Conservation (phyloP, 257 asterid species). For the Ilex aquifolium region DNA sequence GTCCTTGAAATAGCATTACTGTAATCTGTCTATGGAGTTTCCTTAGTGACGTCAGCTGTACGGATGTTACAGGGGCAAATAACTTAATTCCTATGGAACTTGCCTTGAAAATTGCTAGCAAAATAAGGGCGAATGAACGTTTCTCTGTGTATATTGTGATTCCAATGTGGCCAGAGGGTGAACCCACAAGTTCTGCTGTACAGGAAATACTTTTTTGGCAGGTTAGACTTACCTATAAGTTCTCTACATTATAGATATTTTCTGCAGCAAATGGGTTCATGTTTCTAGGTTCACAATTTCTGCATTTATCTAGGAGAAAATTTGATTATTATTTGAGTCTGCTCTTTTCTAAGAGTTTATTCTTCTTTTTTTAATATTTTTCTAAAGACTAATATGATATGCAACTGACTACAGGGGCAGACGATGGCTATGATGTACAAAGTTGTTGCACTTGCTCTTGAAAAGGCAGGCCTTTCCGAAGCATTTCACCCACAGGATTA, state of each 20-base stretch:
- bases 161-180: slow-evolving; percentile 69
- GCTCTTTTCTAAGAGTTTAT: not conserved
- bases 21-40: too few relatives aligned
- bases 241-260: not conserved
- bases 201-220: slow-evolving; percentile 62
- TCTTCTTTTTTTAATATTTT: too few relatives aligned
- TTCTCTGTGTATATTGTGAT: slow-evolving; percentile 44
- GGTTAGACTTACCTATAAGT: slow-evolving; percentile 13
- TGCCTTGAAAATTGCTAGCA: slow-evolving; percentile 40
- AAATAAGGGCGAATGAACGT: slow-evolving; percentile 42
- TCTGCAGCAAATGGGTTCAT: not conserved
- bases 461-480: slow-evolving; percentile 23
- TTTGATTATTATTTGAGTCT: too few relatives aligned
- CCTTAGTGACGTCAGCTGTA: too few relatives aligned
- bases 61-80: slow-evolving; percentile 33
- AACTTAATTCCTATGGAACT: slow-evolving; percentile 51
- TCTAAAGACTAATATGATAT: not conserved
- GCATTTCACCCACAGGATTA: slow-evolving; percentile 45
- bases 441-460: slow-evolving; percentile 35
- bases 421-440: slow-evolving; percentile 70
- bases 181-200: slow-evolving; percentile 35
- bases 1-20: too few relatives aligned
- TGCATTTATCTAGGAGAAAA: not conserved
- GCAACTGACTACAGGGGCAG: slow-evolving; percentile 13
- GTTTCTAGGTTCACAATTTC: not conserved